phyloP scores from a whole-genome alignment of 805 yeast genomes.

The Pichia paraexigua region DNA sequence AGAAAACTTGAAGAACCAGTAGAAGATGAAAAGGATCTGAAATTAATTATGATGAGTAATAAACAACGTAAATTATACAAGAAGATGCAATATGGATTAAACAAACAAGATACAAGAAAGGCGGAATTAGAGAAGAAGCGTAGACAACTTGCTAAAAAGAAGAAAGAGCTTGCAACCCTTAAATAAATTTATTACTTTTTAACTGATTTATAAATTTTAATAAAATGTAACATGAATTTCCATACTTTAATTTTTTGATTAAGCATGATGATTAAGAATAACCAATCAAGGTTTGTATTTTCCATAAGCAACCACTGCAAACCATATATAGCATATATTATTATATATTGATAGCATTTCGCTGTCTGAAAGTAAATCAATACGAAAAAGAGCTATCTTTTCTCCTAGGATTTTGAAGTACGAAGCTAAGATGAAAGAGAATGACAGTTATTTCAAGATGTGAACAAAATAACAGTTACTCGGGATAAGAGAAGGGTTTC shows the following conservation, averaged over 20 bases:
- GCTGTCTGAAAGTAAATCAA: no score
- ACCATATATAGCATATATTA: no score
- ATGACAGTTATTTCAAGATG: neutral
- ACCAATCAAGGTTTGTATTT: no score
- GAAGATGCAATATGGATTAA: constrained; percentile 89
- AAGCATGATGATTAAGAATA: neutral
- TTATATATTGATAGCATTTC: no score
- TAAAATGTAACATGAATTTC: neutral
- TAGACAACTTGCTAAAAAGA: constrained; percentile 60
- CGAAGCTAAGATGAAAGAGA: neutral
- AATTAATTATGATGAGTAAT: constrained; percentile 95
- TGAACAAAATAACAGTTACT: neutral
- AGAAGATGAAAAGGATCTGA: constrained; percentile 78
- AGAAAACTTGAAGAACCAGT: constrained; percentile 40
- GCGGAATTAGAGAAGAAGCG: constrained; percentile 62
- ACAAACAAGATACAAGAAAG: constrained; percentile 71
- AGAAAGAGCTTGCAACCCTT: constrained; percentile 23
- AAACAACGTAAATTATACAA: constrained; percentile 90
- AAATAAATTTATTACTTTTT: neutral
- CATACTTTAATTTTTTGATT: neutral
- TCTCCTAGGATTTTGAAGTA: no score
- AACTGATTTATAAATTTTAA: neutral
- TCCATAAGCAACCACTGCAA: no score
- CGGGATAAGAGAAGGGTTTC: constrained; percentile 15
- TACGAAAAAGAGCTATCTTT: neutral